Conservation (phyloP, 257 asterid genomes). For the Coffea canephora region DNA sequence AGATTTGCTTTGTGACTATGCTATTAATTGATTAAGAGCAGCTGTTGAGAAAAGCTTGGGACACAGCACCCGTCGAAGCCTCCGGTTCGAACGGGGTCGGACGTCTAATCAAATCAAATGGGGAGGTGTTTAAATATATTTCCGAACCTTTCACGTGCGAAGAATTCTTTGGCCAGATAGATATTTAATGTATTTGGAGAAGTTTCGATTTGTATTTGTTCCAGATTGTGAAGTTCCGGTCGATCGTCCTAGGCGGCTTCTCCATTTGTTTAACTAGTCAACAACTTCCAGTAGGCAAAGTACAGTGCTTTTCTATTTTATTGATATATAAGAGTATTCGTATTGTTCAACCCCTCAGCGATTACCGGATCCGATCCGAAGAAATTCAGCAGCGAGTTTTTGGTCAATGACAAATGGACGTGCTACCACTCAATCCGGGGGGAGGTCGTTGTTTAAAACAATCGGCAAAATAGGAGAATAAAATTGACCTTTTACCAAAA, state of each 20-base stretch:
- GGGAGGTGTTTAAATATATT: background rate
- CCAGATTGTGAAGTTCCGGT: background rate
- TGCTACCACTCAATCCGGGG: background rate
- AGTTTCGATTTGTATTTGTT: constrained; percentile 7
- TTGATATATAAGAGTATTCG: too few relatives aligned
- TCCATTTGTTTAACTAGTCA: too few relatives aligned
- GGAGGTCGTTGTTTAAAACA: background rate
- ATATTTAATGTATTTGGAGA: background rate
- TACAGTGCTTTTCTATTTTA: too few relatives aligned
- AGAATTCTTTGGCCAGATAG: background rate
- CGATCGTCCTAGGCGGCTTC: background rate
- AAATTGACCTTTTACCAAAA: background rate
- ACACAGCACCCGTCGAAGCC: background rate
- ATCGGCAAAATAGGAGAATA: too few relatives aligned
- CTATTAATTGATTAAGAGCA: background rate
- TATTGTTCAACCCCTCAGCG: background rate
- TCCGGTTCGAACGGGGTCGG: constrained; percentile 2
- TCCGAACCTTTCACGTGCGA: constrained; percentile 7
- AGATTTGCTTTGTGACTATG: background rate
- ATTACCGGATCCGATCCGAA: constrained; percentile 3
- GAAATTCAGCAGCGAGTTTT: background rate
- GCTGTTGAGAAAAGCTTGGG: background rate
- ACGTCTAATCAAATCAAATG: background rate
- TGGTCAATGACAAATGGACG: background rate
- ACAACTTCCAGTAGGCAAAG: too few relatives aligned